phyloP scores from a whole-genome alignment of 2,329 filamentous ascomycete genomes.

The Xylariaceae sp. region DNA sequence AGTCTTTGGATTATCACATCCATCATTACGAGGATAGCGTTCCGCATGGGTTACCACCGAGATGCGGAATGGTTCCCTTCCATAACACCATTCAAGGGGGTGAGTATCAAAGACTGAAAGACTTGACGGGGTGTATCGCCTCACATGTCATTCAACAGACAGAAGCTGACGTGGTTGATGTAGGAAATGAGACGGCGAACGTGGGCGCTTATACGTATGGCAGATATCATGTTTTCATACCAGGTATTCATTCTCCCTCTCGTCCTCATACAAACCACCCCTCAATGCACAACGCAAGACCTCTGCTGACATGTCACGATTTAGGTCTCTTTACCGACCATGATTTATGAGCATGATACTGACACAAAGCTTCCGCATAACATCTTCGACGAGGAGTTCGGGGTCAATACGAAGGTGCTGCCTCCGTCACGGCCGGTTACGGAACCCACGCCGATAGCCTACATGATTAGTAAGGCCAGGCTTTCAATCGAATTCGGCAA shows the following conservation, averaged over 20 bases:
- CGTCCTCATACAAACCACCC: too few species aligned
- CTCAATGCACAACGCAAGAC: too few species aligned
- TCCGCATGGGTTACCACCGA: conserved; percentile 72
- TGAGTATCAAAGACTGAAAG: conserved; percentile 32
- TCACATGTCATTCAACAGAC: too few species aligned
- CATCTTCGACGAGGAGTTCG: conserved; percentile 75
- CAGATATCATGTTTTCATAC: conserved; percentile 72
- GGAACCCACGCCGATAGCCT: conserved; percentile 71
- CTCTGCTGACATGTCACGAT: conserved; percentile 9
- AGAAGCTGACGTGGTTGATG: conserved; percentile 13
- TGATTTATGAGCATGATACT: conserved; percentile 69
- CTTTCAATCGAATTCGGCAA: conserved; percentile 64
- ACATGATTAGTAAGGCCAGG: conserved; percentile 69
- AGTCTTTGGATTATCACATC: conserved; percentile 57
- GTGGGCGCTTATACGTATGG: conserved; percentile 67
- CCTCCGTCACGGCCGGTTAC: conserved; percentile 61
- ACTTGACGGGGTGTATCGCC: not conserved
- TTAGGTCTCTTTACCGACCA: conserved; percentile 53
- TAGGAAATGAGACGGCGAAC: conserved; percentile 65
- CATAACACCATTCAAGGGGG: conserved; percentile 66
- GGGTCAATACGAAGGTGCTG: conserved; percentile 60
- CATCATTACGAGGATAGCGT: conserved; percentile 50
- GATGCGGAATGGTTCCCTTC: conserved; percentile 69
- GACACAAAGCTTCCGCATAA: conserved; percentile 73
- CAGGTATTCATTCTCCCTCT: too few species aligned